Percentiles rank a stretch among this genome's conserved stretches.
Conservation (phyloP, 345 rosid species). For the Salix viminalis region DNA sequence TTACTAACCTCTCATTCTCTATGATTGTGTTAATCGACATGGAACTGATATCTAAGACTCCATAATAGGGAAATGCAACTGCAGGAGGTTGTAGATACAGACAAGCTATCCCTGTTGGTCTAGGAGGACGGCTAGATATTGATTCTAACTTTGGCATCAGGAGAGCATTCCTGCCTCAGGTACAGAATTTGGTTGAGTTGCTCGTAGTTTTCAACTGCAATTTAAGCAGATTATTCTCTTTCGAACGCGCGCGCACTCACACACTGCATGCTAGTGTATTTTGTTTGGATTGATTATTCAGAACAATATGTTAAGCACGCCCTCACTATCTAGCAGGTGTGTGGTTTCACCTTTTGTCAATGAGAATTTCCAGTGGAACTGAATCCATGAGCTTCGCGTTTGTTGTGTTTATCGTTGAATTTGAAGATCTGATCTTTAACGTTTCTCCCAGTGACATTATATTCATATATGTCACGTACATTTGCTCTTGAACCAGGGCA, state of each 20-base stretch:
- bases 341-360: neutral
- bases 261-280: too few relatives aligned
- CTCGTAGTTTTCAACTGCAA: conserved; percentile 10
- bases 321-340: too few relatives aligned
- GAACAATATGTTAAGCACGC: too few relatives aligned
- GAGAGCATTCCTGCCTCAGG: conserved; percentile 81
- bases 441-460: too few relatives aligned
- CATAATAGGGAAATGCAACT: conserved; percentile 56
- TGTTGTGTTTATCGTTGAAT: too few relatives aligned
- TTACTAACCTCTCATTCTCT: neutral
- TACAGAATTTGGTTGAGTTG: neutral
- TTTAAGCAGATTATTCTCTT: too few relatives aligned
- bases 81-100: conserved; percentile 79
- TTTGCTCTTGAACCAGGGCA: conserved; percentile 49
- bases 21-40: neutral
- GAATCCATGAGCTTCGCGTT: neutral
- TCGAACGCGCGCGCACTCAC: too few relatives aligned
- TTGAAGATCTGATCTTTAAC: too few relatives aligned
- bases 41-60: conserved; percentile 1
- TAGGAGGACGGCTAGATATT: conserved; percentile 57
- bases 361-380: neutral
- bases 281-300: too few relatives aligned
- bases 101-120: conserved; percentile 74
- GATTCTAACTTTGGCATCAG: conserved; percentile 72
- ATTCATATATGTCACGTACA: too few relatives aligned